Base-by-base conservation (phyloP, 2,329 filamentous ascomycete genomes). In the Alternaria triticimaculans region DNA sequence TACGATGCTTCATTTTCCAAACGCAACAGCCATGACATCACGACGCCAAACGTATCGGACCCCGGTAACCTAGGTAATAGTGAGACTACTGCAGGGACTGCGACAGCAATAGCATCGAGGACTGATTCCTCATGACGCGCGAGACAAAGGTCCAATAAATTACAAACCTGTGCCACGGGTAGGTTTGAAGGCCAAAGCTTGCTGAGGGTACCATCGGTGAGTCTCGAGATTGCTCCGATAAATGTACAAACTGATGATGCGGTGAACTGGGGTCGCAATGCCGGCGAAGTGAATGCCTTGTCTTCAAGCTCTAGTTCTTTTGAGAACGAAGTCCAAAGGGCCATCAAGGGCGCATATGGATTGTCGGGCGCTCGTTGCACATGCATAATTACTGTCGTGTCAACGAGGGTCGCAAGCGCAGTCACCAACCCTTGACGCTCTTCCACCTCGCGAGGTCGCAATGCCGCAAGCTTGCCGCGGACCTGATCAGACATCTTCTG, bases 361-460 rank as follows among this genome's bases (percentile, higher is more conserved):
- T 15, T 50, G 15, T 41, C 21, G 12, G 41, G 15, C 26, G 49
- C 30, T 8, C 14, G 20, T 5, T 28, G 3, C 18, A 18, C 12
- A 6, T 9, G 7, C 46, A 53, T 15, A 23, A 45, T 21, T 3
- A 30, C 58, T 9, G 53, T 55, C 26, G 69, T 61, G 30, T 65
- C 62, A n/a, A 70, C 55, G 26, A 76, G 65, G 30, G 66, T 72
- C 28, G 78, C 67, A 30, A 91, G 80, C 6, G 87, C 84, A 2
- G 90, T 86, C 1, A 92, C 73, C 5, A 92, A 78, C 0, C 91
- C 91, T 72, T 94, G 91, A 2, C 88, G 84, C 72, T 92, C 89
- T 72, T 92, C 90, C 3, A 90, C 86, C 71, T 93, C 88, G 30
- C 89, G 84, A 2, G 78, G 68, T 63, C 85, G 81, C 5, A 91